Conservation (phyloP, 1,284 basidiomycete genomes). For the Omphalotus olearius region DNA sequence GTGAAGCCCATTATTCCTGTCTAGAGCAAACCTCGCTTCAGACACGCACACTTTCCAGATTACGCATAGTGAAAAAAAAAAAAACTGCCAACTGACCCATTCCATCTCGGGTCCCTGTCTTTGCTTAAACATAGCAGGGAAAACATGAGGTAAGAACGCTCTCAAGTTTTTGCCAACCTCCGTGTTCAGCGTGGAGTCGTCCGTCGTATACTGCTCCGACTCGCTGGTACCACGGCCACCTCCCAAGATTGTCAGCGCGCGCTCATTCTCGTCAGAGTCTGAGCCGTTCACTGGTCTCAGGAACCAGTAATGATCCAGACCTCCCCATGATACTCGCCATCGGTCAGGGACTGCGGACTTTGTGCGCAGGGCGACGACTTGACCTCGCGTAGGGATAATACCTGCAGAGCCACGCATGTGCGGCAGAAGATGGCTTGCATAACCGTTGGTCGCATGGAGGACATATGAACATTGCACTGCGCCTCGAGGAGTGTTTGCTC, state of each 20-base stretch:
- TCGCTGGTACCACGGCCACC: slow-evolving; percentile 48
- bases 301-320: slow-evolving; percentile 74
- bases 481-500: slow-evolving; percentile 57
- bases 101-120: slow-evolving; percentile 60
- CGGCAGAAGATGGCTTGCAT: slow-evolving; percentile 64
- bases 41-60: slow-evolving; percentile 12
- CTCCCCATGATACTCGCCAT: slow-evolving; percentile 38
- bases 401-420: slow-evolving; percentile 47
- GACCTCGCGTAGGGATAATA: slow-evolving; percentile 73
- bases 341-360: slow-evolving; percentile 32
- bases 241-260: slow-evolving; percentile 69
- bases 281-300: slow-evolving; percentile 19
- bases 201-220: slow-evolving; percentile 51
- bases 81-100: slow-evolving; percentile 55
- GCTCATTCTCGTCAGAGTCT: not conserved
- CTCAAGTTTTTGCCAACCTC: slow-evolving; percentile 46
- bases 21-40: slow-evolving; percentile 29
- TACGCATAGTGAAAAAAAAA: no score
- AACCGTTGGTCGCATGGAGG: slow-evolving; percentile 80
- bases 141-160: slow-evolving; percentile 54
- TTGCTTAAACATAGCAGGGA: slow-evolving; percentile 47
- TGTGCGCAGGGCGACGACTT: slow-evolving; percentile 56
- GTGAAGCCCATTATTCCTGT: slow-evolving; percentile 85
- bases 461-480: slow-evolving; percentile 51
- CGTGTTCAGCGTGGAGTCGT: slow-evolving; percentile 56